Base-by-base conservation (phyloP, 148 eudicot genomes). In the Camellia sinensis region DNA sequence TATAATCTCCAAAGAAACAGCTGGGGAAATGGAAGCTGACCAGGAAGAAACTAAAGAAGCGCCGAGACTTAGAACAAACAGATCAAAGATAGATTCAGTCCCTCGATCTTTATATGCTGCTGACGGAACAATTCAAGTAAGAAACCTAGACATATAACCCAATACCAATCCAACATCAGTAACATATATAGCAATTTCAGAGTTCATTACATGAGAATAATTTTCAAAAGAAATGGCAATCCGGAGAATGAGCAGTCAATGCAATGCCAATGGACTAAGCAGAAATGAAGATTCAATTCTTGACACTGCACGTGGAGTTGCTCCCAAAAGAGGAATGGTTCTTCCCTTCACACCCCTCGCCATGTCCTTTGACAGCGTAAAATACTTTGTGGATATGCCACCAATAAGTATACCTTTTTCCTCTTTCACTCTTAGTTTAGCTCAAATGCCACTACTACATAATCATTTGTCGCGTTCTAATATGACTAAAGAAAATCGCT, bases 311-410 rank as follows among this genome's bases (percentile, higher is more conserved):
- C 59, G 52, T n/a, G 85, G 84, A 11, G 69, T 85, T 61, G 84
- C 92, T 69, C 85, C 88, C 7, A 85, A 84, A 65, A 83, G 83
- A 80, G 90, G 90, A 76, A 88, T 86, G 90, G 82, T 88, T 80
- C 83, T 88, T 41, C 90, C 90, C 10, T 88, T 88, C 79, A 82
- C 85, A 61, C 90, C 88, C n/a, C 84, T 88, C 5, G 80, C 88
- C 50, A 85, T 88, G 87, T 77, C 88, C 54, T 88, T 88, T 19
- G 85, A 88, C 53, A 79, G 22, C 19, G 84, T 88, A 0, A 88
- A 79, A 48, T 88, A 88, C 60, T 88, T 48, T 57, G 90, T 88
- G 9, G 90, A 88, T 73, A 88, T 86, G 88, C 90, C 90, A 19
- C 77, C 74, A 12, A 1, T 29, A 29, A 29, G 37, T 29, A 29